Conservation (phyloP, 2,329 filamentous ascomycete species). For the Epichloe scottii region DNA sequence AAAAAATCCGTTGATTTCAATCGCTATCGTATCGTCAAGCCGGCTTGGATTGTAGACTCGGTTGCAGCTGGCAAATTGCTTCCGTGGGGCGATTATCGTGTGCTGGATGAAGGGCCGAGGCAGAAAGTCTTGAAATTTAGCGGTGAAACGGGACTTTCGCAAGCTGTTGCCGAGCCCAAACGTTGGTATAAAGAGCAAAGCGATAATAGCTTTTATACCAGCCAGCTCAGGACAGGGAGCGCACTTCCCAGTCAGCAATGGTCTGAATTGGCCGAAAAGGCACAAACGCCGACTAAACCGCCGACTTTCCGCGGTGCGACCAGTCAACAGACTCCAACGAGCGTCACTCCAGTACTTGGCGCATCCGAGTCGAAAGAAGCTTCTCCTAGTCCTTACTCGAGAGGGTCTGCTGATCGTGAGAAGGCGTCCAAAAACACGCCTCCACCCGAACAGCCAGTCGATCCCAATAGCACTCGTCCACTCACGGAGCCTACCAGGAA, state of each 20-base stretch:
- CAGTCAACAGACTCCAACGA: neutral
- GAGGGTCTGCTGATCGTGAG: neutral
- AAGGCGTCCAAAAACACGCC: neutral
- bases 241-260: slow-evolving; percentile 16
- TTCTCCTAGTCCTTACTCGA: neutral
- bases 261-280: slow-evolving; percentile 17
- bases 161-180: slow-evolving; percentile 43
- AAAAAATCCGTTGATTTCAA: slow-evolving; percentile 86
- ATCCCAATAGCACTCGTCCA: neutral
- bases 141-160: slow-evolving; percentile 52
- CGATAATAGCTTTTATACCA: slow-evolving; percentile 70
- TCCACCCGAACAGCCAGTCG: neutral
- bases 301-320: neutral
- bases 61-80: slow-evolving; percentile 68
- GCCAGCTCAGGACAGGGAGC: slow-evolving; percentile 44
- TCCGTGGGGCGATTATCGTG: slow-evolving; percentile 75
- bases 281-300: slow-evolving; percentile 11
- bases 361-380: neutral
- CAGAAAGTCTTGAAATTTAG: slow-evolving; percentile 63
- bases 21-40: slow-evolving; percentile 84
- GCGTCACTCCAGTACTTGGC: neutral
- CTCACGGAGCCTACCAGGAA: slow-evolving; percentile 34
- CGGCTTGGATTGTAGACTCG: slow-evolving; percentile 87
- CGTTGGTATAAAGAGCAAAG: slow-evolving; percentile 71
- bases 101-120: slow-evolving; percentile 70